These are phyloP conservation scores for Dactylonectria macrodidyma DNA, from an alignment of 2,329 filamentous ascomycete genomes.

Conservation along the genomic window DNA sequence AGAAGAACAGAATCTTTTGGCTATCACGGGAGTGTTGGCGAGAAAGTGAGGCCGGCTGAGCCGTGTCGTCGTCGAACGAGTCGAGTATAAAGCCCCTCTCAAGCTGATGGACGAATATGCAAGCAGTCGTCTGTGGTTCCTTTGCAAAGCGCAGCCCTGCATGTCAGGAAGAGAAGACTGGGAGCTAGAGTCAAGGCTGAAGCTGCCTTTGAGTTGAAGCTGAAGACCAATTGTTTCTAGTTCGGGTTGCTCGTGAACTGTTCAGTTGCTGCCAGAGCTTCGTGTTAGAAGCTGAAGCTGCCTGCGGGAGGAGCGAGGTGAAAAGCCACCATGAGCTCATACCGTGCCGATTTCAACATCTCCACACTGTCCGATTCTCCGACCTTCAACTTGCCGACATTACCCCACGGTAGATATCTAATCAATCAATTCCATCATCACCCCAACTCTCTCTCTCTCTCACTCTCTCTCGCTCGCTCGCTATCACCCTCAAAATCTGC, in stretches of 20 bases:
- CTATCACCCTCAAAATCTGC: background rate
- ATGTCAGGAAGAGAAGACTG: constrained; percentile 31
- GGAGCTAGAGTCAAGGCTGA: background rate
- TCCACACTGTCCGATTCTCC: constrained; percentile 36
- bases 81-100: constrained; percentile 2
- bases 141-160: constrained; percentile 28
- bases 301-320: constrained; percentile 27
- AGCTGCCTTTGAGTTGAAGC: background rate
- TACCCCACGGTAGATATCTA: constrained; percentile 51
- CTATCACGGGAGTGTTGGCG: background rate
- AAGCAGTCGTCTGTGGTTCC: constrained; percentile 19
- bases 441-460: constrained; percentile 16
- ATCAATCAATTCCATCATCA: constrained; percentile 54
- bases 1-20: constrained; percentile 39
- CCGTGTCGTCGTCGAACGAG: background rate
- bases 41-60: background rate
- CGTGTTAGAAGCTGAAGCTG: constrained; percentile 9
- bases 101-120: background rate
- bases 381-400: constrained; percentile 18
- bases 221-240: constrained; percentile 3
- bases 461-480: constrained; percentile 4
- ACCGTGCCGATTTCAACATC: constrained; percentile 41
- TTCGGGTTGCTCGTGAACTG: background rate
- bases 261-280: background rate
- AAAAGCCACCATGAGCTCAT: constrained; percentile 51